phyloP scores from a whole-genome alignment of 2,329 filamentous ascomycete species.

The Xylariomycetidae sp. region DNA sequence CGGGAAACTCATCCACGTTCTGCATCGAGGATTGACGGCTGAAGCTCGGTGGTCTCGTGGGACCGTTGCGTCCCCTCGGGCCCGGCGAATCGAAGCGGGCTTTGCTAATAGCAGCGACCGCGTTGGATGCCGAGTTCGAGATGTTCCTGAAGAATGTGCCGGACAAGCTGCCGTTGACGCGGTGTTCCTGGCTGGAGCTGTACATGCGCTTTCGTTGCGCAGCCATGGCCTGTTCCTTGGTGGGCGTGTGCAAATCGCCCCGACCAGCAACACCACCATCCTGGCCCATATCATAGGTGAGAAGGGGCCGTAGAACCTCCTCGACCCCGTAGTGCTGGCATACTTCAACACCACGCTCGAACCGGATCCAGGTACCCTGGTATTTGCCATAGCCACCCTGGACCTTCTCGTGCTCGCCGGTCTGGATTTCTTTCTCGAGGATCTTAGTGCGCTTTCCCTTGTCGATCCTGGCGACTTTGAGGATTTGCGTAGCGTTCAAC shows the following conservation, averaged over 20 bases:
- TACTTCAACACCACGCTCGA: slow-evolving; percentile 85
- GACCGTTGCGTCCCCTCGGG: slow-evolving; percentile 58
- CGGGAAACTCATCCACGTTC: slow-evolving; percentile 60
- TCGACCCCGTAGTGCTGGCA: slow-evolving; percentile 77
- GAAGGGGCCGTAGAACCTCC: slow-evolving; percentile 64
- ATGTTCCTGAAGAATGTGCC: slow-evolving; percentile 98
- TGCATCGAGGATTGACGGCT: slow-evolving; percentile 67
- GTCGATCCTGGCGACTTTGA: slow-evolving; percentile 94
- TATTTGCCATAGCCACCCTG: slow-evolving; percentile 99
- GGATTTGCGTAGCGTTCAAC: slow-evolving; percentile 96
- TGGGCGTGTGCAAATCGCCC: slow-evolving; percentile 83
- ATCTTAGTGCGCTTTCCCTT: slow-evolving; percentile 98
- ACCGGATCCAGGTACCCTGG: slow-evolving; percentile 97
- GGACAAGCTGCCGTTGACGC: slow-evolving; percentile 58
- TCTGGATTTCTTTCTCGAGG: slow-evolving; percentile 94
- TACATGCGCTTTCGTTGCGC: slow-evolving; percentile 90
- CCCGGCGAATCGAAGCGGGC: slow-evolving; percentile 86
- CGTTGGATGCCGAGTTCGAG: slow-evolving; percentile 84
- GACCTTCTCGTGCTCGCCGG: slow-evolving; percentile 95
- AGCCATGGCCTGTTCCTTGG: slow-evolving; percentile 98
- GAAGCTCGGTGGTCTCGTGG: slow-evolving; percentile 61
- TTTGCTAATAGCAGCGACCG: slow-evolving; percentile 94
- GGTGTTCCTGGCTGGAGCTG: slow-evolving; percentile 64
- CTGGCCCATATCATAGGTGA: slow-evolving; percentile 75
- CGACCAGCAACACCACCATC: slow-evolving; percentile 67